A percentile compares a stretch with the other conserved stretches of the same genome.
Conservation (phyloP, 1,139 yeast species). For the Saccharomyces hybrid region DNA sequence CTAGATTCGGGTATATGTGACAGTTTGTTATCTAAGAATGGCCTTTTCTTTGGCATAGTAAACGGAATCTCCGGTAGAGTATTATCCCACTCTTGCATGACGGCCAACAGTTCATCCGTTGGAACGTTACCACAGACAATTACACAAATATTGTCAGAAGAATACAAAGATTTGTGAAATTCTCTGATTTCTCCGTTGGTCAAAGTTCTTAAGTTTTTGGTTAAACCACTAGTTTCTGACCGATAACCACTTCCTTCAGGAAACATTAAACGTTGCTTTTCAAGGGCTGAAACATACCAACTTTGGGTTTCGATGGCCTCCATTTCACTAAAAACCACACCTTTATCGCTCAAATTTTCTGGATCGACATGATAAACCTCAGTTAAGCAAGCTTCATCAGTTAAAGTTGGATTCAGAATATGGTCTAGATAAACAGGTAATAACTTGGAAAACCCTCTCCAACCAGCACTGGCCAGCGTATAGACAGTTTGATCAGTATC, state of each 20-base stretch:
- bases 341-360: slow-evolving; percentile 72
- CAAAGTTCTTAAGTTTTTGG: slow-evolving; percentile 65
- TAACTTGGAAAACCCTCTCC: slow-evolving; percentile 83
- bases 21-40: slow-evolving; percentile 70
- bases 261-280: slow-evolving; percentile 56
- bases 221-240: slow-evolving; percentile 90
- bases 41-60: slow-evolving; percentile 43
- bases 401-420: slow-evolving; percentile 71
- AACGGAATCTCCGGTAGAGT: slow-evolving; percentile 38
- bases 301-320: slow-evolving; percentile 82
- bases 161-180: slow-evolving; percentile 65
- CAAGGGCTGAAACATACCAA: slow-evolving; percentile 61
- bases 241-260: slow-evolving; percentile 66
- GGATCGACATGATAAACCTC: slow-evolving; percentile 96
- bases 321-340: slow-evolving; percentile 97
- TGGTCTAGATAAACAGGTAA: slow-evolving; percentile 90
- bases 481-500: slow-evolving; percentile 93
- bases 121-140: slow-evolving; percentile 81
- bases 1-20: slow-evolving; percentile 37
- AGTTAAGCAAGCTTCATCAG: slow-evolving; percentile 84
- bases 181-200: slow-evolving; percentile 65
- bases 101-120: slow-evolving; percentile 55
- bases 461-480: slow-evolving; percentile 86
- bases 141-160: slow-evolving; percentile 78
- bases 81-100: slow-evolving; percentile 58